Percentiles rank a stretch among this genome's conserved stretches.
Conservation (phyloP, 176 grass and related monocot species). For the Tuctoria greenei region DNA sequence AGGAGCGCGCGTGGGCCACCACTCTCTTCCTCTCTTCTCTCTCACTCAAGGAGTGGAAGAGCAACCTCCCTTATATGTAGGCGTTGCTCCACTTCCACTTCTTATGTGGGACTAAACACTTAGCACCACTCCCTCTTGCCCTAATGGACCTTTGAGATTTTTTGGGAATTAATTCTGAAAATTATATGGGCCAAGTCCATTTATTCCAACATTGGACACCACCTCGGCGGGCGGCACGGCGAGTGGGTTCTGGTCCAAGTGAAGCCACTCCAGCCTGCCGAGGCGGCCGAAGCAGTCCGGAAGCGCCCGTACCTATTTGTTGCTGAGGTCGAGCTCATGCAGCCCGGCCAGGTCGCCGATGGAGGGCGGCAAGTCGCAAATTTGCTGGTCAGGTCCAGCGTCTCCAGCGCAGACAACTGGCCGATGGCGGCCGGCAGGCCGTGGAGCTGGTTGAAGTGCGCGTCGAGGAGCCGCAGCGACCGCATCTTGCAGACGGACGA, state of each 20-base stretch:
- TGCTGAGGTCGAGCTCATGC: conserved; percentile 86
- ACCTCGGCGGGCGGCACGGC: conserved; percentile 60
- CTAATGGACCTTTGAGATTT: too few relatives aligned
- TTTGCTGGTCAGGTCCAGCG: conserved; percentile 79
- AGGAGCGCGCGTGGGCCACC: too few relatives aligned
- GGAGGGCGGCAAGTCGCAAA: conserved; percentile 64
- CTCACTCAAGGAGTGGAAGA: too few relatives aligned
- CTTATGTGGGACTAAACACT: too few relatives aligned
- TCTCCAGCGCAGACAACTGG: conserved; percentile 67
- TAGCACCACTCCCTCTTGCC: too few relatives aligned
- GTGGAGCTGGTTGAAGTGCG: conserved; percentile 80
- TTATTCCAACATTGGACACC: too few relatives aligned
- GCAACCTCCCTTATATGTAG: too few relatives aligned
- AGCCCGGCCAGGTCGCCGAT: conserved; percentile 66
- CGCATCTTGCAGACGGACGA: conserved; percentile 81
- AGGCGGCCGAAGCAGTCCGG: conserved; percentile 75
- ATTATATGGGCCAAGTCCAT: too few relatives aligned
- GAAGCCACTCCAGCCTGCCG: conserved; percentile 50
- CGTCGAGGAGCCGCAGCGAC: conserved; percentile 65
- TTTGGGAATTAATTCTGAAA: too few relatives aligned
- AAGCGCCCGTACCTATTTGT: conserved; percentile 78
- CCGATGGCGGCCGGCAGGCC: conserved; percentile 71
- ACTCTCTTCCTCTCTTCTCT: too few relatives aligned
- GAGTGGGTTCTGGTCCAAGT: conserved; percentile 81
- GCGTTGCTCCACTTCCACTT: too few relatives aligned